Conservation (phyloP, 495 filamentous ascomycete species). For the Oidiodendron maius region DNA sequence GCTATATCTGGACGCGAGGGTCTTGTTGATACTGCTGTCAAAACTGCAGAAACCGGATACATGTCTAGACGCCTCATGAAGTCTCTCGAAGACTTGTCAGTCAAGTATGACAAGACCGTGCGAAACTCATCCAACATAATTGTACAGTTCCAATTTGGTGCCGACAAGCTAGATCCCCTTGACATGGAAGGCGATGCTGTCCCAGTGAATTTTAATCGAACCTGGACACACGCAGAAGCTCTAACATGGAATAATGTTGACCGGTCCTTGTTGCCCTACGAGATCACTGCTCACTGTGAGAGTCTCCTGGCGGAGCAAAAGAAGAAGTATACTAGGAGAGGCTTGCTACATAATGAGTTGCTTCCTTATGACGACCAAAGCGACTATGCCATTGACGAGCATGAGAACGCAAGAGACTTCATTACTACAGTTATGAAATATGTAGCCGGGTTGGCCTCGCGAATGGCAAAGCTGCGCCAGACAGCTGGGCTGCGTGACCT, state of each 20-base stretch:
- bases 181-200: conserved; percentile 95
- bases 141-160: conserved; percentile 96
- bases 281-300: conserved; percentile 62
- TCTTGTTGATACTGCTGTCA: conserved; percentile 98
- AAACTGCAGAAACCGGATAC: conserved; percentile 97
- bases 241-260: conserved; percentile 76
- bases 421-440: conserved; percentile 69
- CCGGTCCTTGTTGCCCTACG: conserved; percentile 59
- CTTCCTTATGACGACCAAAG: conserved; percentile 60
- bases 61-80: conserved; percentile 99
- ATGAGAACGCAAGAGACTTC: conserved; percentile 79
- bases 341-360: conserved; percentile 36
- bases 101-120: conserved; percentile 89
- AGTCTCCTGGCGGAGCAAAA: conserved; percentile 60
- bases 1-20: conserved; percentile 98
- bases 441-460: conserved; percentile 42
- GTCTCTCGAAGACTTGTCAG: conserved; percentile 88
- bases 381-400: conserved; percentile 69
- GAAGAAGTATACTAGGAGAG: conserved; percentile 55
- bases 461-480: conserved; percentile 43
- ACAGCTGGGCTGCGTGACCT: conserved; percentile 21
- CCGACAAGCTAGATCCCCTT: conserved; percentile 89
- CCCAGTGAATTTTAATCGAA: conserved; percentile 88
- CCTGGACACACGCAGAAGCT: conserved; percentile 78
- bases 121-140: conserved; percentile 78